Conservation (phyloP, 73 alveolate genomes). For the Paraurostyla sp. region DNA sequence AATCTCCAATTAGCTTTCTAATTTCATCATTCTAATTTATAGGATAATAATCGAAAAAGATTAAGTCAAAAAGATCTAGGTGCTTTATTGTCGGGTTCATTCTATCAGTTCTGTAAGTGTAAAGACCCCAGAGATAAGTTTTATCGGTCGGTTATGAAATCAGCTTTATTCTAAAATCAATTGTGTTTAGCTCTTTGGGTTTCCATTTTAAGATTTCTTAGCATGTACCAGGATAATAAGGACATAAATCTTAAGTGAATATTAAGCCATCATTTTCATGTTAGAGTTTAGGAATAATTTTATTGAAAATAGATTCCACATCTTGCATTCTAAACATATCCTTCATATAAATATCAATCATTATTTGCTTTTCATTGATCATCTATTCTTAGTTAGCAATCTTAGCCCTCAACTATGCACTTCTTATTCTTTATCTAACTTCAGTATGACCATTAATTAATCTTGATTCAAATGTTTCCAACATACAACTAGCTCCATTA, state of each 20-base stretch:
- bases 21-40: neutral
- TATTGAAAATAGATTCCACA: constrained; percentile 25
- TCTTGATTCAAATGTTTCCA: constrained; percentile 16
- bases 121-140: constrained; percentile 19
- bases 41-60: constrained; percentile 38
- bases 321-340: constrained; percentile 59
- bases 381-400: neutral
- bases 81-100: neutral
- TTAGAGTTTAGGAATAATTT: constrained; percentile 66
- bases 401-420: neutral
- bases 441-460: constrained; percentile 39
- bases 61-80: constrained; percentile 40
- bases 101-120: constrained; percentile 6
- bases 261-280: constrained; percentile 86
- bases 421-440: neutral
- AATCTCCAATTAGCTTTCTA: neutral
- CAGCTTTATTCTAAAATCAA: constrained; percentile 73
- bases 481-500: constrained; percentile 44
- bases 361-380: neutral
- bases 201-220: constrained; percentile 86
- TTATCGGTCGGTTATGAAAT: neutral
- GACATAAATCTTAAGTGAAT: constrained; percentile 79
- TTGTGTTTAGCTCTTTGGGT: constrained; percentile 82
- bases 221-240: constrained; percentile 90
- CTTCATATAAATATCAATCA: constrained; percentile 59